Base-by-base conservation (phyloP, 192 early-diverging fungal species). In the Coemansia sp. region DNA sequence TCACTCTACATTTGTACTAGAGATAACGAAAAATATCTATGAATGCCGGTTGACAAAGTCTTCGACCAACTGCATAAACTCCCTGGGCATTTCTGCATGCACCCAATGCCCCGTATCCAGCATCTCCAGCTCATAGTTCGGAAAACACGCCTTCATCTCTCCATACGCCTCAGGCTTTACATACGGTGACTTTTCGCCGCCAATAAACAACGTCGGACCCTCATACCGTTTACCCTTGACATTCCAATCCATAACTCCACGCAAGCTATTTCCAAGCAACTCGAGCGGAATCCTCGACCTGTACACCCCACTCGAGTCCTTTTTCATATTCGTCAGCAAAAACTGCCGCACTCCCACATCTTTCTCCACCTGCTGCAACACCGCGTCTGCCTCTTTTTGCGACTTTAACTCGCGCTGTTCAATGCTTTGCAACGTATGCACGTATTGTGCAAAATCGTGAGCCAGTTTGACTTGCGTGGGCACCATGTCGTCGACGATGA, bases 51-150 rank as follows among this genome's bases (percentile, higher is more conserved):
- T 43, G 14, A 80, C 66, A 81, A 89, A 89, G 6, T 73, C 75
- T 0, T 70, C 79, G 0, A 91, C 85, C 1, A 86, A 41, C 5
- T 75, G 59, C 50, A 86, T 62, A 61, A 91, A 91, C 61, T 89
- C 87, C 4, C 79, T 72, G 21, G 90, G 88, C 66, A 83, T 88
- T 69, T 91, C 87, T 0, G 88, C 84, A 71, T 91, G 90, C n/a
- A 89, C 89, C 96, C 96, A 98, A 69, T 98, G 96, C 0, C 94
- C 94, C 17, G 94, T 86, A 51, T 97, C 87, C 19, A 98, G 65
- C 56, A 79, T 75, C 11, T 70, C 70, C 22, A 96, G 60, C 57
- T 83, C 62, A 3, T 86, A 70, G 19, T 89, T 69, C 1, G 96
- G 93, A 65, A 98, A 98, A 47, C 85, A 84, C 10, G 61, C 41